A percentile compares a stretch with the other conserved stretches of the same genome.
phyloP scores from a whole-genome alignment of 1,139 yeast species.

The Lodderomyces metapsilosis region DNA sequence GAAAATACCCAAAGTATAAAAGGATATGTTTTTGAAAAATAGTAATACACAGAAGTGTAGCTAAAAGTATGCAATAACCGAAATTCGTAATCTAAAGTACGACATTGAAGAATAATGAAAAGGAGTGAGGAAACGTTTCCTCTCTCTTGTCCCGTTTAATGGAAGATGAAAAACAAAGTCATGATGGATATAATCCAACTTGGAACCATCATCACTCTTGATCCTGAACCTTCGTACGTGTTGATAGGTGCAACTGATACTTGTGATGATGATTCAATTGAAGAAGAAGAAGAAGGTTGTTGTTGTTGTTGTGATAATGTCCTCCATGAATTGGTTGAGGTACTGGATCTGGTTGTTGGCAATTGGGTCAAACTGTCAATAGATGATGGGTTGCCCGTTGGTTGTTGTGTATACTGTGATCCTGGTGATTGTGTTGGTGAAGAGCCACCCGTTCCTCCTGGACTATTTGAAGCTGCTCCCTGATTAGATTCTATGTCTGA shows the following conservation, averaged over 20 bases:
- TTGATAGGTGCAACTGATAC: background rate
- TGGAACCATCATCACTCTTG: background rate
- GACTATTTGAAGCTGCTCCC: background rate
- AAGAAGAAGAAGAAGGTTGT: background rate
- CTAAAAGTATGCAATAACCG: no score
- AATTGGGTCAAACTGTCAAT: background rate
- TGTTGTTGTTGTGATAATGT: background rate
- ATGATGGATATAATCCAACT: background rate
- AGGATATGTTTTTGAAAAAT: no score
- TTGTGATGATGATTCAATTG: background rate
- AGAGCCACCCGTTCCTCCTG: background rate
- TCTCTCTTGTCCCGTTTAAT: background rate
- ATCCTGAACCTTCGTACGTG: slow-evolving; percentile 1
- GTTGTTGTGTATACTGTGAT: background rate
- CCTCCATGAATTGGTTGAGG: background rate
- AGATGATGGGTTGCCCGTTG: background rate
- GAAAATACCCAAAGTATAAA: no score
- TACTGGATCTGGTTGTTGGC: background rate
- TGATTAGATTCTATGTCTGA: background rate
- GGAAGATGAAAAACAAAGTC: slow-evolving; percentile 1
- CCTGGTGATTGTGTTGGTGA: background rate
- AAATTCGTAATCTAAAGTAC: no score
- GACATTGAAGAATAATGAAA: no score
- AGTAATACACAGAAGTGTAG: no score
- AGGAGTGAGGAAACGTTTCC: no score